A percentile compares a stretch with the other conserved stretches of the same genome.
These are phyloP conservation scores for Draba incana DNA, from an alignment of 345 rosid genomes.

Conservation along the genomic window DNA sequence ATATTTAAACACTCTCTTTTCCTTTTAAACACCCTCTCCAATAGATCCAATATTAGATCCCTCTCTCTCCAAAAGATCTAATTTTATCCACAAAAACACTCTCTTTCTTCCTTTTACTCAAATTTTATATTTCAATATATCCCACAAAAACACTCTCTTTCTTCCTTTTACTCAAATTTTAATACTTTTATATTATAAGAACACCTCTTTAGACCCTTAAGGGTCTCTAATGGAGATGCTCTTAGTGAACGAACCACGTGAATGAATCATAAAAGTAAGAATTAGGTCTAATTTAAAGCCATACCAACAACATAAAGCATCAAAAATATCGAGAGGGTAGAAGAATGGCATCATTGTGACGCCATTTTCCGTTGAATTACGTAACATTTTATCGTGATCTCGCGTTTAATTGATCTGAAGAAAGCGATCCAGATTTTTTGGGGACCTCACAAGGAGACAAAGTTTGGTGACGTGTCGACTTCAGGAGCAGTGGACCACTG, in stretches of 20 bases:
- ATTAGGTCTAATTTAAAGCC: slow-evolving; percentile 35
- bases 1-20: too few relatives aligned
- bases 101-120: too few relatives aligned
- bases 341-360: slow-evolving; percentile 31
- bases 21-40: too few relatives aligned
- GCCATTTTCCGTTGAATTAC: slow-evolving; percentile 31
- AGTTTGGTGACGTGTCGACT: slow-evolving; percentile 45
- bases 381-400: slow-evolving; percentile 7
- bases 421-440: slow-evolving; percentile 13
- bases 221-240: too few relatives aligned
- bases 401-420: slow-evolving; percentile 26
- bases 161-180: too few relatives aligned
- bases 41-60: too few relatives aligned
- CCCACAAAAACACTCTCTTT: too few relatives aligned
- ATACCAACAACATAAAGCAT: slow-evolving; percentile 5
- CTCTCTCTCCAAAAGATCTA: too few relatives aligned
- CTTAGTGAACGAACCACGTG: slow-evolving; percentile 36
- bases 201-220: too few relatives aligned
- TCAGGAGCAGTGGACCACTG: slow-evolving; percentile 47
- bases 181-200: too few relatives aligned
- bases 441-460: slow-evolving; percentile 38
- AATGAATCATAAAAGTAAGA: slow-evolving; percentile 5
- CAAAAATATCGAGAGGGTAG: neutral
- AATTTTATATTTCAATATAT: too few relatives aligned
- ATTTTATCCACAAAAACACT: too few relatives aligned